A percentile compares a stretch with the other conserved stretches of the same genome.
These are phyloP conservation scores for Notholithocarpus densiflorus DNA, from an alignment of 306 rosid genomes.

Conservation along the genomic window DNA sequence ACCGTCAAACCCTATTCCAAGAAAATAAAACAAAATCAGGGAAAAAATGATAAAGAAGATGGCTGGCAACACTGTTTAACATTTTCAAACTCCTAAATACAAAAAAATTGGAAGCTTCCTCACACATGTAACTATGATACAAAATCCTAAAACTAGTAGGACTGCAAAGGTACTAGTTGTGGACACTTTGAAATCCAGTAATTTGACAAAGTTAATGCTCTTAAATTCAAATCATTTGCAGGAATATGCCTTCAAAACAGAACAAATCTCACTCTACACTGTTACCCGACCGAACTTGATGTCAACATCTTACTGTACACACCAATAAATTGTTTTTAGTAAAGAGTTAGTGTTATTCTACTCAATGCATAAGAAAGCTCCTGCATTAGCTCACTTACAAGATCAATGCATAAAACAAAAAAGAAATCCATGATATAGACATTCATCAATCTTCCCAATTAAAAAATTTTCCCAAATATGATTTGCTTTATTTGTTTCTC, in stretches of 20 bases:
- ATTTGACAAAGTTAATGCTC: not conserved
- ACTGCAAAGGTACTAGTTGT: not conserved
- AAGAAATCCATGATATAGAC: no score
- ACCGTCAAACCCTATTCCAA: constrained; percentile 76
- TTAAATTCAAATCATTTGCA: not conserved
- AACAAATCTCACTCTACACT: no score
- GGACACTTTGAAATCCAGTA: not conserved
- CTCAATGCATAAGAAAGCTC: not conserved
- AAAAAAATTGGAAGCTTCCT: not conserved
- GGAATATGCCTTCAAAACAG: not conserved
- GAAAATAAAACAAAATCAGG: not conserved
- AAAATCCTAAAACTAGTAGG: not conserved
- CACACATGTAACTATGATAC: not conserved
- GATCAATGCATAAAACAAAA: no score
- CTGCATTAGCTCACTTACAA: no score
- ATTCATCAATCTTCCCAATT: no score
- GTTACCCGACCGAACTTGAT: not conserved
- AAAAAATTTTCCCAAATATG: no score
- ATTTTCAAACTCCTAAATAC: not conserved
- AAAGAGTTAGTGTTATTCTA: not conserved
- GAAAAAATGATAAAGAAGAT: not conserved
- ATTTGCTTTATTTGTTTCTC: not conserved
- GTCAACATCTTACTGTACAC: not conserved
- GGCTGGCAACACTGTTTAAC: not conserved
- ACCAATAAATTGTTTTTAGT: not conserved